Evolutionary conservation across 1,139 yeast species (phyloP).

Genomic region (Waltiozyma sp.): DNA sequence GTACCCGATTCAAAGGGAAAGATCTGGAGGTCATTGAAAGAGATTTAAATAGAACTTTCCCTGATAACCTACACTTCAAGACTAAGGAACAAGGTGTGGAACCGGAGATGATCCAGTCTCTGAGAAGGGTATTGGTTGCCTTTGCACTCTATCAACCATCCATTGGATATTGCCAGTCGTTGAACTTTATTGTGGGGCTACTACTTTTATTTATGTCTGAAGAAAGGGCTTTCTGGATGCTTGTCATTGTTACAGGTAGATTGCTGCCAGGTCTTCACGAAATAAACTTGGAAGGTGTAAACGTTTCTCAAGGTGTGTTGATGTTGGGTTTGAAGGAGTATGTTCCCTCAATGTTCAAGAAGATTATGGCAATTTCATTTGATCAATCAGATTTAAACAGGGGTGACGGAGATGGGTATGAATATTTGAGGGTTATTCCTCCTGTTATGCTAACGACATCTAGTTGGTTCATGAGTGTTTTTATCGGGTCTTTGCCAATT

Average conservation of each 20-base stretch:
- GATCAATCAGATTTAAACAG: constrained; percentile 13
- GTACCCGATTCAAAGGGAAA: constrained; percentile 39
- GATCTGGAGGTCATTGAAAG: constrained; percentile 91
- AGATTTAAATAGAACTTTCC: constrained; percentile 86
- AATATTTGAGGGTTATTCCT: constrained; percentile 66
- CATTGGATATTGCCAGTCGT: constrained; percentile 91
- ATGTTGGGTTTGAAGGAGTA: constrained; percentile 80
- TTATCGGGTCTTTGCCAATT: constrained; percentile 77
- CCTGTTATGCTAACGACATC: constrained; percentile 91
- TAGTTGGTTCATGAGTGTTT: constrained; percentile 95
- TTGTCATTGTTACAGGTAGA: constrained; percentile 76
- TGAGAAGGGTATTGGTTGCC: constrained; percentile 73
- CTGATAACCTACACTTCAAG: constrained; percentile 76
- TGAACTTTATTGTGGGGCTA: constrained; percentile 84
- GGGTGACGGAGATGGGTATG: constrained; percentile 29
- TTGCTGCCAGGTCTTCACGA: constrained; percentile 91
- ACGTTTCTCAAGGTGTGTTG: constrained; percentile 88
- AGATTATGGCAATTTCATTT: constrained; percentile 26
- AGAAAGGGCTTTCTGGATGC: constrained; percentile 91
- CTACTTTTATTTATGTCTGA: constrained; percentile 76
- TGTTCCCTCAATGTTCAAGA: constrained; percentile 71
- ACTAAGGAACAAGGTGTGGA: constrained; percentile 7
- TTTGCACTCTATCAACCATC: constrained; percentile 82
- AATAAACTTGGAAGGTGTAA: constrained; percentile 83
- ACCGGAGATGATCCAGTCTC: constrained; percentile 53